These are phyloP conservation scores for Penicillium antarcticum DNA, from an alignment of 495 filamentous ascomycete genomes.

Conservation along the genomic window DNA sequence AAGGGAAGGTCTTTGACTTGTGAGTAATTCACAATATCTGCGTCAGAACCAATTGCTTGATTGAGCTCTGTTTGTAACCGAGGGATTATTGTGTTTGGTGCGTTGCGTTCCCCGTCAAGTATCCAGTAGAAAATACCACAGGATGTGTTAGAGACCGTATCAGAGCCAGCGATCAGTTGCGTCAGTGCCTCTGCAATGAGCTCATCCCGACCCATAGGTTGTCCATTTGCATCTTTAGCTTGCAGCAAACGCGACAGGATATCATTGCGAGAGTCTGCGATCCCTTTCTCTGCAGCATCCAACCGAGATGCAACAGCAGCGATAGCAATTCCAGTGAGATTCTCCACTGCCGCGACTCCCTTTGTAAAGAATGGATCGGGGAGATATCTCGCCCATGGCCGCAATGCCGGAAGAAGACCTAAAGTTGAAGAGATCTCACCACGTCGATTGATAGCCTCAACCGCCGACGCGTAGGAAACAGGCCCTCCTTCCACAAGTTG, in stretches of 20 bases:
- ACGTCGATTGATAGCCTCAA: slow-evolving; percentile 37
- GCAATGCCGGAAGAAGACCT: slow-evolving; percentile 32
- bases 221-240: slow-evolving; percentile 69
- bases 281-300: slow-evolving; percentile 44
- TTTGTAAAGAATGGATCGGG: slow-evolving; percentile 40
- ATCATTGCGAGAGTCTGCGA: slow-evolving; percentile 52
- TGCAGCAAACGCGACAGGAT: slow-evolving; percentile 74
- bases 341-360: slow-evolving; percentile 33
- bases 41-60: slow-evolving; percentile 45
- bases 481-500: slow-evolving; percentile 23
- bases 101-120: slow-evolving; percentile 35
- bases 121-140: slow-evolving; percentile 73
- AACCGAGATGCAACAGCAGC: slow-evolving; percentile 68
- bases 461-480: slow-evolving; percentile 29
- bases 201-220: slow-evolving; percentile 63
- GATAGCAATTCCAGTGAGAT: slow-evolving; percentile 54
- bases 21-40: slow-evolving; percentile 57
- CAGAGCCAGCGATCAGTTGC: slow-evolving; percentile 76
- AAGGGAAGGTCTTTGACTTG: slow-evolving; percentile 66
- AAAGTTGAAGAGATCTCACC: slow-evolving; percentile 38
- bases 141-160: slow-evolving; percentile 76
- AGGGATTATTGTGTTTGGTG: slow-evolving; percentile 56
- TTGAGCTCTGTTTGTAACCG: slow-evolving; percentile 70
- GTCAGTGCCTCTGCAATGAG: slow-evolving; percentile 77
- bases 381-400: slow-evolving; percentile 34